phyloP scores from a whole-genome alignment of 805 yeast species.

The Debaryomyces castellii region DNA sequence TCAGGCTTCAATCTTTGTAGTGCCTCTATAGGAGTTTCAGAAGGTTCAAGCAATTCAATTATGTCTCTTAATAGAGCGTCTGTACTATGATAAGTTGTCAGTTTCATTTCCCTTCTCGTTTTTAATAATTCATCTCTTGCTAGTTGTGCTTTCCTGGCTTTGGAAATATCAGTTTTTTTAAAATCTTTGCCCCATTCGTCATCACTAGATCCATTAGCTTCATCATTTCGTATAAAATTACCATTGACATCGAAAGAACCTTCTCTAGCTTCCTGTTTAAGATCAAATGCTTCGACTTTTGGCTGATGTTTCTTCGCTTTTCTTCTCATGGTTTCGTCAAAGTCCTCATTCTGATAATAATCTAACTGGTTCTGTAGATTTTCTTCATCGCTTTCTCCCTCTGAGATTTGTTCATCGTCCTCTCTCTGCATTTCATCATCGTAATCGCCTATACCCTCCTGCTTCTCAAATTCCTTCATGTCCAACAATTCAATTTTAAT shows the following conservation, averaged over 20 bases:
- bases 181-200: conserved; percentile 17
- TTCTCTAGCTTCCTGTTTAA: conserved; percentile 54
- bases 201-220: conserved; percentile 25
- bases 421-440: conserved; percentile 17
- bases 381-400: conserved; percentile 12
- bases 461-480: conserved; percentile 22
- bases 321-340: conserved; percentile 5
- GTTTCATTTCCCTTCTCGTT: conserved; percentile 6
- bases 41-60: conserved; percentile 51
- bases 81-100: conserved; percentile 12
- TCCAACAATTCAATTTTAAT: conserved; percentile 3
- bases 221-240: conserved; percentile 46
- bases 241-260: conserved; percentile 65
- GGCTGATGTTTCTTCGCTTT: conserved; percentile 25
- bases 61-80: conserved; percentile 23
- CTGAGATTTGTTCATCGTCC: conserved; percentile 12
- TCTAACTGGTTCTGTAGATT: conserved; percentile 8
- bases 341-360: conserved; percentile 30
- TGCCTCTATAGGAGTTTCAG: conserved; percentile 60
- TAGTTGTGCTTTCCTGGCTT: conserved; percentile 45
- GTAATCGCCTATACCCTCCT: conserved; percentile 20
- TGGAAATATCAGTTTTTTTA: conserved; percentile 19
- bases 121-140: conserved; percentile 30
- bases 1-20: conserved; percentile 39
- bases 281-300: conserved; percentile 61